These are phyloP conservation scores for Saccharomyces cerevisiae DNA, from an alignment of 805 yeast species.

Conservation along the genomic window DNA sequence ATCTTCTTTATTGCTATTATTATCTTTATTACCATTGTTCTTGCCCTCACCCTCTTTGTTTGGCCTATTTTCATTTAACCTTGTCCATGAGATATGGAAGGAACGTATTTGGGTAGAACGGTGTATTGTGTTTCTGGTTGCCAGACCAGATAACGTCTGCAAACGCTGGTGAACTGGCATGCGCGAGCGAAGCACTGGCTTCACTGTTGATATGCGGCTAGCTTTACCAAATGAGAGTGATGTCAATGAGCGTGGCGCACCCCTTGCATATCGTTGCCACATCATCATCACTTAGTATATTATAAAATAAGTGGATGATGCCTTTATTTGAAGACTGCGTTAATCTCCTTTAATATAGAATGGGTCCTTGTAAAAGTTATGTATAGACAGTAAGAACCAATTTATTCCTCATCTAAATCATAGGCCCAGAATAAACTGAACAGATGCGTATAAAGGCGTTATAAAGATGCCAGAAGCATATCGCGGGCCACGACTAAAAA, in stretches of 20 bases:
- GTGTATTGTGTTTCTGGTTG: background rate
- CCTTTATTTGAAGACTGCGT: background rate
- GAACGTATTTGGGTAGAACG: background rate
- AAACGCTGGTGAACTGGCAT: background rate
- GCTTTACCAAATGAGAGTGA: background rate
- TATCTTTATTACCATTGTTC: constrained; percentile 7
- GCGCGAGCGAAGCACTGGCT: background rate
- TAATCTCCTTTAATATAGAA: background rate
- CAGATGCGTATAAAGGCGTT: background rate
- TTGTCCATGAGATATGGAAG: background rate
- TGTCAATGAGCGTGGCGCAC: background rate
- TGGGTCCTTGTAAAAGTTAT: background rate
- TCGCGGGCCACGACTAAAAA: background rate
- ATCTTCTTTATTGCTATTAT: constrained; percentile 16
- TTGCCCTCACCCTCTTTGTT: constrained; percentile 1
- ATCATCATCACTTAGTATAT: background rate
- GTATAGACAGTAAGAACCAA: background rate
- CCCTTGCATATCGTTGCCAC: background rate
- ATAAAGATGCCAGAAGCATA: background rate
- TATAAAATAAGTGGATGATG: background rate
- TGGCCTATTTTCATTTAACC: background rate
- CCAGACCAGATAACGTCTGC: background rate
- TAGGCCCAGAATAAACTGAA: background rate
- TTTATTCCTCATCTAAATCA: background rate
- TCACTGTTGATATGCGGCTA: background rate